Evolutionary conservation across 768 basidiomycete species (phyloP), one percentile per base, ranked within the genome.

Genomic region (Leucocoprinus birnbaumii): DNA sequence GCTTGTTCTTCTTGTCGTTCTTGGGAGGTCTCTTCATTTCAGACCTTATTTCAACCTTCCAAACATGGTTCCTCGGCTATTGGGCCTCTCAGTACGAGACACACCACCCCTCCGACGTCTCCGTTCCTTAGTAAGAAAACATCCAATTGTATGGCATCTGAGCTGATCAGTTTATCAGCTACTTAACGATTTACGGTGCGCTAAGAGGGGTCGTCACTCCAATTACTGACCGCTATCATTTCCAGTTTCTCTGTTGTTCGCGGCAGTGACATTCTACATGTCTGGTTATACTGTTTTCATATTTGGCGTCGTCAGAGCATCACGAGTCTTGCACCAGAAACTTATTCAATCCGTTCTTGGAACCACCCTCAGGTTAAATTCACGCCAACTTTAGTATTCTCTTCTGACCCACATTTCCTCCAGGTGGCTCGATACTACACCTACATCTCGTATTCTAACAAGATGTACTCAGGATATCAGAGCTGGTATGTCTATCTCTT

Each of bases 381-480:
- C 25, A 34, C n/a, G 22, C 31, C 25, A 25, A 6, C 9, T 43
- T 41, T 14, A 16, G 13, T 14, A 16, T 22, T 13, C 4, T 13
- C 21, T 26, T 46, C 22, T 11, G 1, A 14, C 27, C 14, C 22
- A 46, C 4, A 14, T 3, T 16, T 19, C 3, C 10, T 18, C 10
- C 21, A 78, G 84, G 68, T 84, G 68, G 69, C 70, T 77, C 19
- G 71, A 73, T 58, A 66, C 65, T 6, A 77, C 76, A 1, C 73
- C 74, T 9, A 68, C 67, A 0, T 71, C 72, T 18, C 79, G 85
- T 5, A 78, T 88, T 37, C 80, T 86, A 45, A 71, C 83, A 19
- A 75, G 86, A 53, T 82, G 80, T 62, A 86, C 85, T 1, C 80
- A 84, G 46, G 86, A 87, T 62, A 83, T 86, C 18, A 70, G 81